Conservation (phyloP, 2,329 filamentous ascomycete species). For the Penicillium griseofulvum region DNA sequence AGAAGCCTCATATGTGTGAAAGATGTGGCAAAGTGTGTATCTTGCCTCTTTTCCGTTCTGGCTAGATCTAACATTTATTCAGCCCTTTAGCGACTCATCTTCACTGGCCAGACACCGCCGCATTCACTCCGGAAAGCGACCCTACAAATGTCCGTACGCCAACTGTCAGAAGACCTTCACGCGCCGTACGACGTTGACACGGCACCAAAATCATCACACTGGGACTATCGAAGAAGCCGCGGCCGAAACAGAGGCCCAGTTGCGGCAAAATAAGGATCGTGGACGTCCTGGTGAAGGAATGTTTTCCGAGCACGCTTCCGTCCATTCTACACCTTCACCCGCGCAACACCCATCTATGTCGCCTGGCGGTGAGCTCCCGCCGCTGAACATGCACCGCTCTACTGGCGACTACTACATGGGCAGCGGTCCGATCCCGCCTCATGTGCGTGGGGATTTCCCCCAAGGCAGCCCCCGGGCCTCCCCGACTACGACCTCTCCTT, state of each 20-base stretch:
- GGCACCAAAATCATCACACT: slow-evolving; percentile 93
- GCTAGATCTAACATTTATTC: slow-evolving; percentile 11
- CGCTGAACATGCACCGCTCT: slow-evolving; percentile 67
- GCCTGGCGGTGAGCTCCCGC: slow-evolving; percentile 70
- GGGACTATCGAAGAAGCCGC: slow-evolving; percentile 94
- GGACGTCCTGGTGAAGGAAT: slow-evolving; percentile 40
- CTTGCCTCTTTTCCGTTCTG: neutral
- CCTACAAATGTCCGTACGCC: slow-evolving; percentile 95
- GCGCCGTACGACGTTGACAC: slow-evolving; percentile 86
- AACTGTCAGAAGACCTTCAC: slow-evolving; percentile 99
- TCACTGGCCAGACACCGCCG: slow-evolving; percentile 89
- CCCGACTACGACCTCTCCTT: slow-evolving; percentile 63
- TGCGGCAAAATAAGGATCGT: slow-evolving; percentile 57
- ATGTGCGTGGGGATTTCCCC: slow-evolving; percentile 73
- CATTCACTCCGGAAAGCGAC: slow-evolving; percentile 92
- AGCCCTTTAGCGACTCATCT: slow-evolving; percentile 96
- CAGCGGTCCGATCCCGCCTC: slow-evolving; percentile 74
- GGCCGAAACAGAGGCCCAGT: slow-evolving; percentile 78
- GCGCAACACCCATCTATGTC: slow-evolving; percentile 79
- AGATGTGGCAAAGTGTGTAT: slow-evolving; percentile 82
- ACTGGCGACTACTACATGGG: slow-evolving; percentile 73
- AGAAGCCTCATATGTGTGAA: slow-evolving; percentile 98
- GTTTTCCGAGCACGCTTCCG: slow-evolving; percentile 46
- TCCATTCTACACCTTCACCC: slow-evolving; percentile 71
- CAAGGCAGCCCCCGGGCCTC: slow-evolving; percentile 67